Evolutionary conservation across 2,329 filamentous ascomycete species (phyloP), one percentile per base, ranked within the genome.

Genomic region (Fusarium marasasianum): DNA sequence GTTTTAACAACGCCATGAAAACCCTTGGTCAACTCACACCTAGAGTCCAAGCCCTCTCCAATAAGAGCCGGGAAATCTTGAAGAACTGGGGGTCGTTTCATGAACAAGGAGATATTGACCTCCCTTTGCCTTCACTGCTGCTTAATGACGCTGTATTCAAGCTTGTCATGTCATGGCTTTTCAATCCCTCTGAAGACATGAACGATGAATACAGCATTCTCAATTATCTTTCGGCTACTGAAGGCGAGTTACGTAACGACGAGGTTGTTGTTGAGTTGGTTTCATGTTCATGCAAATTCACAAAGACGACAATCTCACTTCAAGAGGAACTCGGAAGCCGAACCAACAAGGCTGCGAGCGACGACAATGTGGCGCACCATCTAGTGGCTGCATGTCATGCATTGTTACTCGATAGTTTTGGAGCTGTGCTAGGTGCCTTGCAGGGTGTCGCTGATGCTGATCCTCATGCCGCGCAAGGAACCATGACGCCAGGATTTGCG

Each of bases 11-110:
- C 12, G 4, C 33, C 4, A 12, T 37, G 6, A 3, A 8, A 1
- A 11, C 1, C 0, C 50, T 53, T 15, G 13, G 17, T 5, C 9
- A 20, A 0, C 33, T 37, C 18, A 37, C 5, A 12, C n/a, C 33
- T 2, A 15, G 18, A 22, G 11, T 15, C 13, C 33, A 37, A 14
- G 13, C 8, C 9, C n/a, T 53, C 5, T 8, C 6, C 1, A 17
- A 17, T 2, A 26, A 53, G 13, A 53, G 13, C n/a, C n/a, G 20
- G 14, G 33, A 37, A 15, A 4, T 37, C 9, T 15, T 26, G 3
- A 6, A 29, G 18, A 29, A 29, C 6, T 1, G 13, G 18, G 26
- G 6, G 13, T 2, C 26, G 3, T 47, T 17, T 6, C 13, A 47
- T 7, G 2, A 15, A 10, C 5, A 11, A 3, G 13, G 24, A 10